Evolutionary conservation across 495 filamentous ascomycete species (phyloP).

Genomic region (Hyaloscypha bicolor): DNA sequence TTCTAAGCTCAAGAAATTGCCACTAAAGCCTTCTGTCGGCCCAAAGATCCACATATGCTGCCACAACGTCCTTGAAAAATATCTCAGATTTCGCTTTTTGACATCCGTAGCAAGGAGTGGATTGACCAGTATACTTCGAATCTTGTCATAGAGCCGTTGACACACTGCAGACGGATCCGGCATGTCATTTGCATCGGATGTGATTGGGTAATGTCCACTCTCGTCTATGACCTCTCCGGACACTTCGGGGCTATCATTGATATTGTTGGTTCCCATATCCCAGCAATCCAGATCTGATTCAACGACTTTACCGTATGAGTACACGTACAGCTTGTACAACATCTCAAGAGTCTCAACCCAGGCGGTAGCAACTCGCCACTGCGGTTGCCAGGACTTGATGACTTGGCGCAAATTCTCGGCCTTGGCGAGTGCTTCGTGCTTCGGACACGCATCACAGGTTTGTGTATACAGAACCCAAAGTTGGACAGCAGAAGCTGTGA

Average conservation of each 20-base stretch:
- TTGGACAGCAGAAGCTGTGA: not conserved
- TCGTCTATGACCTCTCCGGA: not conserved
- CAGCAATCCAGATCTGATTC: not conserved
- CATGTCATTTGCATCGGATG: not conserved
- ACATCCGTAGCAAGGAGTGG: not conserved
- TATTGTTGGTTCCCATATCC: not conserved
- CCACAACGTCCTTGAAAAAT: not conserved
- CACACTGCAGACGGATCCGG: not conserved
- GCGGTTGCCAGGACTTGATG: conserved; percentile 1
- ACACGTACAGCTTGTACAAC: not conserved
- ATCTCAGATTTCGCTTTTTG: not conserved
- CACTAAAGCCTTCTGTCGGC: not conserved
- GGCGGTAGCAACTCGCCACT: not conserved
- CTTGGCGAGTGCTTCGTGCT: not conserved
- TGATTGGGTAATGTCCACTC: not conserved
- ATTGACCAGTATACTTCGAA: not conserved
- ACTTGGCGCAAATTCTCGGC: not conserved
- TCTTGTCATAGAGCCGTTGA: not conserved
- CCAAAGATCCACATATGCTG: conserved; percentile 1
- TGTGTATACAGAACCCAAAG: not conserved
- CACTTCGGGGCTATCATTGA: not conserved
- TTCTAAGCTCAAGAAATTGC: not conserved
- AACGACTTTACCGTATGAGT: conserved; percentile 1
- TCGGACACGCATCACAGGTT: not conserved
- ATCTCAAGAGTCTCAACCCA: conserved; percentile 1